A percentile compares a stretch with the other conserved stretches of the same genome.
Conservation (phyloP, 2,329 filamentous ascomycete genomes). For the Aspergillus jensenii region DNA sequence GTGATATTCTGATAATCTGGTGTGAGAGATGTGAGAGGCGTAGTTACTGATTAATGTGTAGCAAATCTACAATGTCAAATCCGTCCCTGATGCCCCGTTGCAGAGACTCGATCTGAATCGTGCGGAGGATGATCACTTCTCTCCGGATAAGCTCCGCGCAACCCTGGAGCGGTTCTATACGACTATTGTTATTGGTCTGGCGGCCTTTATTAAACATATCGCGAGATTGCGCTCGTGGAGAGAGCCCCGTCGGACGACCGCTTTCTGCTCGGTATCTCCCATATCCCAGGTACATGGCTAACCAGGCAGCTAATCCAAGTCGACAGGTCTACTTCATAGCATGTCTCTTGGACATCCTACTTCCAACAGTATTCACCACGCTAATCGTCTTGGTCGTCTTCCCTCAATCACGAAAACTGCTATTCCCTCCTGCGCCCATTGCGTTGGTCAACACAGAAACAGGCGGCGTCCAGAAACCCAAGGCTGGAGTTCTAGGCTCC, state of each 20-base stretch:
- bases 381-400: conserved; percentile 67
- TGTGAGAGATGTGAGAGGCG: not conserved
- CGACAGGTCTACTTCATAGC: conserved; percentile 57
- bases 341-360: conserved; percentile 71
- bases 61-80: conserved; percentile 72
- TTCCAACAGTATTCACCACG: conserved; percentile 57
- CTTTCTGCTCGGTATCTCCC: conserved; percentile 58
- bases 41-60: conserved; percentile 29
- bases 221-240: conserved; percentile 76
- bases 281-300: not conserved
- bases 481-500: conserved; percentile 72
- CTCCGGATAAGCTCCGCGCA: conserved; percentile 75
- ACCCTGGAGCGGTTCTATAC: conserved; percentile 81
- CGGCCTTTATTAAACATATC: conserved; percentile 70
- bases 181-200: conserved; percentile 68
- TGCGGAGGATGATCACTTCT: conserved; percentile 80
- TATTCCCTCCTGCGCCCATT: conserved; percentile 77
- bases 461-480: conserved; percentile 74
- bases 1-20: not conserved
- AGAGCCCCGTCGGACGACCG: conserved; percentile 66
- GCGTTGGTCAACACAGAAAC: conserved; percentile 68
- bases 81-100: conserved; percentile 58
- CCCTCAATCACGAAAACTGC: conserved; percentile 56
- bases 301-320: not conserved
- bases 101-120: conserved; percentile 75